phyloP scores from a whole-genome alignment of 129 eudicot species.

The Artemisia tridentata region DNA sequence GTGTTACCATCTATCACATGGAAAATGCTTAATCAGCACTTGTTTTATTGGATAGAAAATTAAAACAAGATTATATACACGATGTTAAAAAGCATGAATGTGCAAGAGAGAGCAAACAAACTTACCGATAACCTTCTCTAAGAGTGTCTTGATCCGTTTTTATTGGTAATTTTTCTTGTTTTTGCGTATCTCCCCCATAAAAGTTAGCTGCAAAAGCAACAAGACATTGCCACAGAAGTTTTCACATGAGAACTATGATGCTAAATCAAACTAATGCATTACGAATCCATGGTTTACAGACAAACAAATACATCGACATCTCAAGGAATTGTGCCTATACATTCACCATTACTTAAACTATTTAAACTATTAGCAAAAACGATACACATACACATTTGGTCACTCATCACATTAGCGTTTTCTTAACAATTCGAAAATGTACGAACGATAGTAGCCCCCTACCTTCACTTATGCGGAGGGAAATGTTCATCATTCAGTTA shows the following conservation, averaged over 20 bases:
- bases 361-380: too few species aligned
- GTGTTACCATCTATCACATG: background rate
- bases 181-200: constrained; percentile 55
- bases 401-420: background rate
- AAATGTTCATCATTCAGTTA: constrained; percentile 71
- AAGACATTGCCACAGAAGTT: background rate
- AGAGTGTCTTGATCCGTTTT: constrained; percentile 96
- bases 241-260: background rate
- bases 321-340: too few species aligned
- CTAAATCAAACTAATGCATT: too few species aligned
- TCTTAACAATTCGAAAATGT: constrained; percentile 13
- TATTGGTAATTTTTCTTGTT: constrained; percentile 54
- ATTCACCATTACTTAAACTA: too few species aligned
- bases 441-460: constrained; percentile 73
- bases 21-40: background rate
- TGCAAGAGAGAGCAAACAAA: background rate
- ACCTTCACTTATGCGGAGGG: constrained; percentile 57
- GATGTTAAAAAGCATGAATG: background rate
- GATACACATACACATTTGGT: background rate
- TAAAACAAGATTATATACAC: background rate
- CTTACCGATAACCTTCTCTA: constrained; percentile 90
- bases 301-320: too few species aligned
- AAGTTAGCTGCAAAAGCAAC: constrained; percentile 56
- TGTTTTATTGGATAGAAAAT: background rate
- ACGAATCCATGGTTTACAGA: too few species aligned